Conservation (phyloP, 2,329 filamentous ascomycete genomes). For the Aspergillus felis region DNA sequence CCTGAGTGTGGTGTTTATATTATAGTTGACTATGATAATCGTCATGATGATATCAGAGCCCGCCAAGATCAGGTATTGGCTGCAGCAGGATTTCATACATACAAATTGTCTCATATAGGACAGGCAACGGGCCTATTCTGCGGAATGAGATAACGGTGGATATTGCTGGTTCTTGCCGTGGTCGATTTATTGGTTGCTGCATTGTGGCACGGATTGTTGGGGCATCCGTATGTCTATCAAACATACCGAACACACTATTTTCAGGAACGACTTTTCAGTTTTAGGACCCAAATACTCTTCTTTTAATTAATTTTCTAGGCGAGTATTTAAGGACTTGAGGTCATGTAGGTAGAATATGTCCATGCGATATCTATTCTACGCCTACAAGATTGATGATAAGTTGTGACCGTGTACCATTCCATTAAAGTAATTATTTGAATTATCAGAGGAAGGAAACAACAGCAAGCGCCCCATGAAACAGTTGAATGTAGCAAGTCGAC, state of each 20-base stretch:
- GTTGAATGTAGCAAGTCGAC: background rate
- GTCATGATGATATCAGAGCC: background rate
- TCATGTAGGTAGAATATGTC: background rate
- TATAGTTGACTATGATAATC: background rate
- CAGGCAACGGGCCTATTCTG: background rate
- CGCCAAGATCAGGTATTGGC: background rate
- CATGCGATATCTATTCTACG: background rate
- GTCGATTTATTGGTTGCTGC: too few relatives aligned
- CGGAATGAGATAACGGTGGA: background rate
- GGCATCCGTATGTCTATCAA: too few relatives aligned
- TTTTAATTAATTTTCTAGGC: too few relatives aligned
- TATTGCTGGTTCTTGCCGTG: background rate
- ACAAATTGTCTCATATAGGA: background rate
- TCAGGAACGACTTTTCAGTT: too few relatives aligned
- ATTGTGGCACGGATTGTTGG: too few relatives aligned
- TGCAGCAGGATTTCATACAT: background rate
- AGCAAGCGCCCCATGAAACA: background rate
- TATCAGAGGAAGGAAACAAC: too few relatives aligned
- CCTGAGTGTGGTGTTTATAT: background rate
- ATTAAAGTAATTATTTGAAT: too few relatives aligned
- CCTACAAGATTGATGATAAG: too few relatives aligned
- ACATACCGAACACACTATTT: too few relatives aligned
- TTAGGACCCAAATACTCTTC: too few relatives aligned
- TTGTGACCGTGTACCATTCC: too few relatives aligned
- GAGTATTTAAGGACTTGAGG: too few relatives aligned